Percentiles rank a stretch among this genome's conserved stretches.
Evolutionary conservation across 2,329 filamentous ascomycete species (phyloP).

Genomic region (Sporothrix brunneoviolacea): DNA sequence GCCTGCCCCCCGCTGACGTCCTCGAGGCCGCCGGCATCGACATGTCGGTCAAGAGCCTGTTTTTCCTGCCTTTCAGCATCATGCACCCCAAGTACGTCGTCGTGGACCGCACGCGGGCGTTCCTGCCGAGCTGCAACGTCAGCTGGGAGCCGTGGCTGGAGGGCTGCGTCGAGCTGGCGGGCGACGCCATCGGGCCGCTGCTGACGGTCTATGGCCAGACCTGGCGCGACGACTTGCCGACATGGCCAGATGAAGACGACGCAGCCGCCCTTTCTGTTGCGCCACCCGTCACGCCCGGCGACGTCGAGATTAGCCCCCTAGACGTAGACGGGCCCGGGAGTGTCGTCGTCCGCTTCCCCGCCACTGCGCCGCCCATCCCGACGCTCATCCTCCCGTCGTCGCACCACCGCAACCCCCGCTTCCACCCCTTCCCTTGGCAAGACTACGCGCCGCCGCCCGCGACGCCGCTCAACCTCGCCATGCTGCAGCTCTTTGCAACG

Average conservation of each 20-base stretch:
- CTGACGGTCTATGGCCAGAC: conserved; percentile 59
- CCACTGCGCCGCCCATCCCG: not conserved
- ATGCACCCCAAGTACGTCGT: conserved; percentile 83
- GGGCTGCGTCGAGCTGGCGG: conserved; percentile 61
- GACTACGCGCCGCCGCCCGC: conserved; percentile 32
- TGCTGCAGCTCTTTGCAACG: conserved; percentile 53
- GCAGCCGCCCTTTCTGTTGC: too few species aligned
- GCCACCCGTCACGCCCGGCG: not conserved
- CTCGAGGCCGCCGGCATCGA: conserved; percentile 56
- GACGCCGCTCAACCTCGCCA: conserved; percentile 61
- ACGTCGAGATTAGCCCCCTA: not conserved
- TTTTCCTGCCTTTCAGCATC: conserved; percentile 74
- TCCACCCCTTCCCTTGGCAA: conserved; percentile 53
- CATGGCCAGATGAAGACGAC: too few species aligned
- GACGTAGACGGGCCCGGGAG: conserved; percentile 16
- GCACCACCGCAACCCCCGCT: conserved; percentile 62
- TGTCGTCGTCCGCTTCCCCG: conserved; percentile 13
- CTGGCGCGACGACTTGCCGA: conserved; percentile 46
- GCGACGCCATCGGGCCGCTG: conserved; percentile 55
- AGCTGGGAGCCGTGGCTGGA: conserved; percentile 89
- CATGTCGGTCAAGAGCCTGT: conserved; percentile 67
- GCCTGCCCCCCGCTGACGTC: conserved; percentile 50
- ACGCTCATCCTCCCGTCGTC: conserved; percentile 68
- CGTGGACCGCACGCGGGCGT: conserved; percentile 59
- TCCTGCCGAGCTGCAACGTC: conserved; percentile 74